Evolutionary conservation across 192 early-diverging fungal genomes (phyloP).

Genomic region (Gorgonomyces haynaldii): DNA sequence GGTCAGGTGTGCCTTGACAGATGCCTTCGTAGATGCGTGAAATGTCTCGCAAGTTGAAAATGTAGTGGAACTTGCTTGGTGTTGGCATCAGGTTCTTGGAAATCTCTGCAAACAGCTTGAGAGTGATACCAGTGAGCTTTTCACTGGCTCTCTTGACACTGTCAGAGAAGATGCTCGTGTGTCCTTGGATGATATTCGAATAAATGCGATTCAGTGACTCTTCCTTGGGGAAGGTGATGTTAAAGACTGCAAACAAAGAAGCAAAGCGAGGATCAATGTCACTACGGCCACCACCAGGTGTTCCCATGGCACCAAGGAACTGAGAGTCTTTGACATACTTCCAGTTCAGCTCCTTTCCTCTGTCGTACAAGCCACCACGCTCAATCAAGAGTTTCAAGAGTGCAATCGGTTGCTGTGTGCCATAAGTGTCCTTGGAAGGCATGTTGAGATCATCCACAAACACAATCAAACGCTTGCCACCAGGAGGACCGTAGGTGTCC

Average conservation of each 20-base stretch:
- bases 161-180: slow-evolving; percentile 36
- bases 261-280: slow-evolving; percentile 51
- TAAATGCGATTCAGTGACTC: slow-evolving; percentile 36
- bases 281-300: slow-evolving; percentile 49
- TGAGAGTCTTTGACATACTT: slow-evolving; percentile 51
- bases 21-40: slow-evolving; percentile 48
- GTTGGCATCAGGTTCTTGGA: slow-evolving; percentile 46
- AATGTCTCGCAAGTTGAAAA: slow-evolving; percentile 53
- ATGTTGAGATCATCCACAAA: slow-evolving; percentile 53
- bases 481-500: slow-evolving; percentile 47
- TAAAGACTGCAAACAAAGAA: slow-evolving; percentile 44
- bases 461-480: slow-evolving; percentile 38
- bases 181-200: slow-evolving; percentile 42
- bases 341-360: slow-evolving; percentile 53
- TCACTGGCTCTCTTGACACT: slow-evolving; percentile 20
- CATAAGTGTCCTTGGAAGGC: slow-evolving; percentile 53
- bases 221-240: slow-evolving; percentile 52
- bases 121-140: slow-evolving; percentile 33
- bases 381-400: slow-evolving; percentile 48
- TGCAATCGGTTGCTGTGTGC: slow-evolving; percentile 53
- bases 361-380: slow-evolving; percentile 42
- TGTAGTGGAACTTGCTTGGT: slow-evolving; percentile 53
- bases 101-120: slow-evolving; percentile 42
- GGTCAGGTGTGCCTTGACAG: slow-evolving; percentile 38
- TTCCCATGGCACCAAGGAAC: slow-evolving; percentile 49